phyloP scores from a whole-genome alignment of 495 filamentous ascomycete genomes.

The Penicillium pancosmium region DNA sequence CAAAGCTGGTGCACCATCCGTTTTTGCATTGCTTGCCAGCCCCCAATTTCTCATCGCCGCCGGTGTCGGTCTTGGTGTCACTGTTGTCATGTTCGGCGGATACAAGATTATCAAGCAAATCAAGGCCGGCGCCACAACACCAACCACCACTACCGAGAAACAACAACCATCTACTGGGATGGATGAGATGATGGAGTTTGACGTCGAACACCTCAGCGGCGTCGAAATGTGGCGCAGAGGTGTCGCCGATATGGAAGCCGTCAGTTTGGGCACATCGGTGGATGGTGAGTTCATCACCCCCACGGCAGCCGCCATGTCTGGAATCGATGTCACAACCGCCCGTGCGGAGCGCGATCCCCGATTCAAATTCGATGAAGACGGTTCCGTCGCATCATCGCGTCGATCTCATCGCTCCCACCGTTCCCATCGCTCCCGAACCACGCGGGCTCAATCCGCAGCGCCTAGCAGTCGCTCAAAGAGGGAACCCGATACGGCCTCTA shows the following conservation, averaged over 20 bases:
- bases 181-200: slow-evolving; percentile 62
- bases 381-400: slow-evolving; percentile 40
- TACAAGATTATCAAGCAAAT: slow-evolving; percentile 96
- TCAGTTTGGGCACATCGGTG: slow-evolving; percentile 66
- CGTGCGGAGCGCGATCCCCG: slow-evolving; percentile 38
- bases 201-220: slow-evolving; percentile 57
- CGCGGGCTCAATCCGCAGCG: slow-evolving; percentile 18
- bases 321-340: slow-evolving; percentile 48
- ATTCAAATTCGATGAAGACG: slow-evolving; percentile 44
- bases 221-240: slow-evolving; percentile 89
- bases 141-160: slow-evolving; percentile 6
- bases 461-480: slow-evolving; percentile 20
- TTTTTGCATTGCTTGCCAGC: slow-evolving; percentile 83
- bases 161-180: slow-evolving; percentile 31
- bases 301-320: slow-evolving; percentile 64
- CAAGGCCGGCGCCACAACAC: slow-evolving; percentile 30
- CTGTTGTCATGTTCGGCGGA: slow-evolving; percentile 90
- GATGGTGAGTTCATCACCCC: slow-evolving; percentile 88
- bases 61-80: slow-evolving; percentile 84
- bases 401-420: slow-evolving; percentile 37
- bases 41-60: slow-evolving; percentile 94
- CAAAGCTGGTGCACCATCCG: slow-evolving; percentile 76
- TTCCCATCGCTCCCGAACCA: slow-evolving; percentile 40
- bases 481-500: slow-evolving; percentile 23
- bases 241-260: slow-evolving; percentile 67